Evolutionary conservation across 2,329 filamentous ascomycete species (phyloP), one percentile per base, ranked within the genome.

Genomic region (Torrubiellomyces zombiae): DNA sequence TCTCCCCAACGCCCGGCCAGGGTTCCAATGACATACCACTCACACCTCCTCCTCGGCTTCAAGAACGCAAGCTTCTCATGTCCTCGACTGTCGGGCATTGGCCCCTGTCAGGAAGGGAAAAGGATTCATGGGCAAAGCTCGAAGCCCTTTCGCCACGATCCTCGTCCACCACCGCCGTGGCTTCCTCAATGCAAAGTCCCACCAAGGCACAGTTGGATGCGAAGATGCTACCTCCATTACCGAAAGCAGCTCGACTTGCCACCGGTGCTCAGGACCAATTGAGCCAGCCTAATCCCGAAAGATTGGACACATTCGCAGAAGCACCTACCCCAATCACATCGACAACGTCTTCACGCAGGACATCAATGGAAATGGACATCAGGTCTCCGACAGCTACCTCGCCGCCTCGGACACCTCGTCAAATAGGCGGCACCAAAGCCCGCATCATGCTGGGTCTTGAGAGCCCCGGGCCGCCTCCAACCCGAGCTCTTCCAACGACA

Each of bases 1-100:
- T 51, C 56, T 1, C 48, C 56, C 0, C 38, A 45, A 1, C 29
- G 38, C 6, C 50, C 50, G 0, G 35, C 37, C 13, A 18, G 32
- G 3, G 37, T 33, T 9, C 18, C 28, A 6, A 40, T 7, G 30
- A 31, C 2, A 26, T 32, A 3, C 47, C 47, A 0, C 35, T 58
- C 14, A 59, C 53, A 1, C 60, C 62, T 1, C 62, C 62, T 1
- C 52, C 53, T 2, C 53, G 59, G 11, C 50, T 67, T 2, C 49
- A 55, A 25, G 58, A 64, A 25, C 51, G 60, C 5, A 53, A 43
- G 18, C 48, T 58, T 23, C 48, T 65, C n/a, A n/a, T n/a, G 11
- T 45, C 55, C 2, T 26, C 38, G 3, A 18, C 28, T 9, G 23
- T 21, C 2, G 14, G 20, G 5, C 13, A 26, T 7, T 26, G 25